Conservation (phyloP, 2,329 filamentous ascomycete species). For the Penicillium janthinellum region DNA sequence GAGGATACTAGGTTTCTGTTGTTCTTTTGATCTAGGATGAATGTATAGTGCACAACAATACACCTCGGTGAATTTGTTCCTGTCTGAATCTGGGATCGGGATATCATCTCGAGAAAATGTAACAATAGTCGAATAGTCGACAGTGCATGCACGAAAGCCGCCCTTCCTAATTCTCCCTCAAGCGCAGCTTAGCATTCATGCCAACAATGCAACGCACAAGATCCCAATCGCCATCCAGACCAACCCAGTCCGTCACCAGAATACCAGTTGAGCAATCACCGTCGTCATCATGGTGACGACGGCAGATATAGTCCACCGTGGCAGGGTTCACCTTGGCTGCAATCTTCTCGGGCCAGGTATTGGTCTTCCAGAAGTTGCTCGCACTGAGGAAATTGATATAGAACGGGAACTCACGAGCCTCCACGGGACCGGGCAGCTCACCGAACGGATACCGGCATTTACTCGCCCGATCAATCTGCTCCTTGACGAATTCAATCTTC, state of each 20-base stretch:
- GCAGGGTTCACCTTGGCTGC: constrained; percentile 85
- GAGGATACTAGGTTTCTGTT: constrained; percentile 19
- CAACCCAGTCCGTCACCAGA: constrained; percentile 93
- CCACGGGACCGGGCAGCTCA: constrained; percentile 40
- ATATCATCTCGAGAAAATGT: not conserved
- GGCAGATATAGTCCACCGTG: constrained; percentile 61
- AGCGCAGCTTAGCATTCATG: constrained; percentile 72
- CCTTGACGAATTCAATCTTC: constrained; percentile 74
- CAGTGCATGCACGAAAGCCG: not conserved
- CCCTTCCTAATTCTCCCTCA: constrained; percentile 31
- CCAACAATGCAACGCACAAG: constrained; percentile 82
- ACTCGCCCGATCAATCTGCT: constrained; percentile 74
- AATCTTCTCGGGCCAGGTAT: constrained; percentile 92
- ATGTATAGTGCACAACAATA: constrained; percentile 27
- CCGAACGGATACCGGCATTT: constrained; percentile 49
- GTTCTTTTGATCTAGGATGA: constrained; percentile 21
- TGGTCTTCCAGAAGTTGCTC: constrained; percentile 90
- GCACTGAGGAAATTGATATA: constrained; percentile 90
- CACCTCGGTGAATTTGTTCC: constrained; percentile 9
- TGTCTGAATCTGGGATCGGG: not conserved
- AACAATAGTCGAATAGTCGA: not conserved
- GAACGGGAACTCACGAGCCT: constrained; percentile 61
- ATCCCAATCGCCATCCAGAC: constrained; percentile 85
- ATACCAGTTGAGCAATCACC: constrained; percentile 81
- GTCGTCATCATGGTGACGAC: constrained; percentile 54